These are phyloP conservation scores for Saccharum hybrid DNA, from an alignment of 202 grass and related monocot species.

Conservation along the genomic window DNA sequence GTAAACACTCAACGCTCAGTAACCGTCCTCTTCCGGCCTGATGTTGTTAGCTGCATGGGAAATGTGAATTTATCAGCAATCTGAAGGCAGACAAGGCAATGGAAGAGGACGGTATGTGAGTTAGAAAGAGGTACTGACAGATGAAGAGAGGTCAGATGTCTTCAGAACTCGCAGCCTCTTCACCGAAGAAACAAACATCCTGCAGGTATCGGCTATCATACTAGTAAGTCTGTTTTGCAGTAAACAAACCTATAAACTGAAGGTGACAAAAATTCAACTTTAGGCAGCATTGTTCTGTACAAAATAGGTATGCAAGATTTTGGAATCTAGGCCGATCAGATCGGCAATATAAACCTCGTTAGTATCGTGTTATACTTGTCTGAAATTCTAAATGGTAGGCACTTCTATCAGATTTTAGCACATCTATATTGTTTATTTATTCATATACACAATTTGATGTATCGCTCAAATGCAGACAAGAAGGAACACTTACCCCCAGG, in stretches of 20 bases:
- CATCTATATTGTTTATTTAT: background rate
- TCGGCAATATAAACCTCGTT: background rate
- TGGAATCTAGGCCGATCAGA: background rate
- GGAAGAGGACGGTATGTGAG: background rate
- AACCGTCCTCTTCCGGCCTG: slow-evolving; percentile 58
- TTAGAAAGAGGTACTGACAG: slow-evolving; percentile 47
- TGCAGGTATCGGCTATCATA: slow-evolving; percentile 40
- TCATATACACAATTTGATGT: background rate
- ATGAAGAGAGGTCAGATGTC: slow-evolving; percentile 78
- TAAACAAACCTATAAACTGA: background rate
- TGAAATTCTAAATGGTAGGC: background rate
- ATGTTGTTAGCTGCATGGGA: slow-evolving; percentile 57
- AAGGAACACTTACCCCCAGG: slow-evolving; percentile 68
- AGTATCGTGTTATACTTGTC: background rate
- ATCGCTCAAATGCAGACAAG: background rate
- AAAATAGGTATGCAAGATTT: background rate
- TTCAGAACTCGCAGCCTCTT: slow-evolving; percentile 80
- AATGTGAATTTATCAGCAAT: background rate
- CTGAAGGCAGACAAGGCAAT: background rate
- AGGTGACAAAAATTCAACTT: background rate
- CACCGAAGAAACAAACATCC: slow-evolving; percentile 79
- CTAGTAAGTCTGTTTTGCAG: background rate
- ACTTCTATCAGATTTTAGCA: background rate
- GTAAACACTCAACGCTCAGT: slow-evolving; percentile 48
- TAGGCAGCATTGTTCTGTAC: background rate